Percentiles rank a stretch among this genome's conserved stretches.
Evolutionary conservation across 2,329 filamentous ascomycete genomes (phyloP).

Genomic region (Celoporthe dispersa): DNA sequence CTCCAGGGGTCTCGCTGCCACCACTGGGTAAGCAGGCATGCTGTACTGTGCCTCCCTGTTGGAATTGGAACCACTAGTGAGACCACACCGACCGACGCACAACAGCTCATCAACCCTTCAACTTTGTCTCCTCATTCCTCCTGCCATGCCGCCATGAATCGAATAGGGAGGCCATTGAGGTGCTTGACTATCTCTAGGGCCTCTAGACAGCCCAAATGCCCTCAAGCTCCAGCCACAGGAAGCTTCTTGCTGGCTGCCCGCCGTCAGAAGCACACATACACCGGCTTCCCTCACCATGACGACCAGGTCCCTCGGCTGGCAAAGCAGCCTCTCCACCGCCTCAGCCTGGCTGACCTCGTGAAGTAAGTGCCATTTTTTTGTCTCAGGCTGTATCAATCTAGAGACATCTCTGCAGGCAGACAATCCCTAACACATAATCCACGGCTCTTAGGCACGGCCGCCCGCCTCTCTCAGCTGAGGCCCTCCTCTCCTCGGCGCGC

Average conservation of each 20-base stretch:
- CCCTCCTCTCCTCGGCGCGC: conserved; percentile 88
- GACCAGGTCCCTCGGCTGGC: conserved; percentile 81
- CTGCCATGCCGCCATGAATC: conserved; percentile 52
- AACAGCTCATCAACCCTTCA: neutral
- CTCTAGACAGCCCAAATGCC: conserved; percentile 14
- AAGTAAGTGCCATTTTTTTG: conserved; percentile 59
- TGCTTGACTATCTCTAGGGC: conserved; percentile 36
- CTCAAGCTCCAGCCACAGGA: conserved; percentile 7
- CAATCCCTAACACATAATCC: neutral
- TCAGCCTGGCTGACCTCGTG: conserved; percentile 87
- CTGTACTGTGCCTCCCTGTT: neutral
- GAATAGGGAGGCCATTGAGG: conserved; percentile 45
- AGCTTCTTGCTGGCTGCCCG: conserved; percentile 21
- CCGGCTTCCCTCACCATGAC: conserved; percentile 58
- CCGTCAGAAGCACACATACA: conserved; percentile 16
- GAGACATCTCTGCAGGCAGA: neutral
- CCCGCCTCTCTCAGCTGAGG: conserved; percentile 79
- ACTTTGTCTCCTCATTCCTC: neutral
- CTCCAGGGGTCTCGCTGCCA: neutral
- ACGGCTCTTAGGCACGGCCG: conserved; percentile 65
- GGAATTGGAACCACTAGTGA: neutral
- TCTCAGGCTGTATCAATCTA: neutral
- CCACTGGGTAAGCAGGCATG: neutral
- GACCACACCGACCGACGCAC: conserved; percentile 1
- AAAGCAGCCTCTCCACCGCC: conserved; percentile 74